These are phyloP conservation scores for Adansonia grandidieri DNA, from an alignment of 441 rosid genomes.

Conservation along the genomic window DNA sequence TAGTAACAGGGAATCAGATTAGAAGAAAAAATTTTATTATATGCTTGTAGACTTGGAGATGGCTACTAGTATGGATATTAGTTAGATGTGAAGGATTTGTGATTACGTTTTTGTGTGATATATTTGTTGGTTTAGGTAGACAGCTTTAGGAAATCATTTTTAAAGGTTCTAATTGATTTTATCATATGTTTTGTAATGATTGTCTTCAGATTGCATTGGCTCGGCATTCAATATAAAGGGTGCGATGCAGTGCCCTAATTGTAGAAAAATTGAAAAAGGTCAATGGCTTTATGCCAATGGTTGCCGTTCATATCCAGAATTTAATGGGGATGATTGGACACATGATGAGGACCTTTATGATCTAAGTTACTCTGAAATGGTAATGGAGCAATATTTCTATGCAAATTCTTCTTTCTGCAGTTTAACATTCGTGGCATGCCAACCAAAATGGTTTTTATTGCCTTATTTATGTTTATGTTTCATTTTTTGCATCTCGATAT, in stretches of 20 bases:
- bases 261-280: conserved; percentile 96
- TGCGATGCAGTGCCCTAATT: conserved; percentile 98
- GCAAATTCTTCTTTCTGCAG: background rate
- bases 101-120: too few relatives aligned
- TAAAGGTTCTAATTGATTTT: background rate
- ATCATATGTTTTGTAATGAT: conserved; percentile 28
- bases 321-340: conserved; percentile 82
- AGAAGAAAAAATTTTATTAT: conserved; percentile 5
- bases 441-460: background rate
- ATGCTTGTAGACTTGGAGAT: background rate
- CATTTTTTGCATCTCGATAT: conserved; percentile 2
- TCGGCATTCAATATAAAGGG: conserved; percentile 98
- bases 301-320: conserved; percentile 74
- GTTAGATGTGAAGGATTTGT: background rate
- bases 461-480: background rate
- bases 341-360: conserved; percentile 95
- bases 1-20: background rate
- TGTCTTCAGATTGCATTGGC: conserved; percentile 84
- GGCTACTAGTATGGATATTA: background rate
- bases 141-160: background rate
- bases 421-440: background rate
- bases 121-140: background rate
- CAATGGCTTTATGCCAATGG: conserved; percentile 96
- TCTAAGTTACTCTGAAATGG: conserved; percentile 85
- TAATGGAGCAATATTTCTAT: conserved; percentile 34